Evolutionary conservation across 768 basidiomycete species (phyloP).

Genomic region (Boletus insuetus): DNA sequence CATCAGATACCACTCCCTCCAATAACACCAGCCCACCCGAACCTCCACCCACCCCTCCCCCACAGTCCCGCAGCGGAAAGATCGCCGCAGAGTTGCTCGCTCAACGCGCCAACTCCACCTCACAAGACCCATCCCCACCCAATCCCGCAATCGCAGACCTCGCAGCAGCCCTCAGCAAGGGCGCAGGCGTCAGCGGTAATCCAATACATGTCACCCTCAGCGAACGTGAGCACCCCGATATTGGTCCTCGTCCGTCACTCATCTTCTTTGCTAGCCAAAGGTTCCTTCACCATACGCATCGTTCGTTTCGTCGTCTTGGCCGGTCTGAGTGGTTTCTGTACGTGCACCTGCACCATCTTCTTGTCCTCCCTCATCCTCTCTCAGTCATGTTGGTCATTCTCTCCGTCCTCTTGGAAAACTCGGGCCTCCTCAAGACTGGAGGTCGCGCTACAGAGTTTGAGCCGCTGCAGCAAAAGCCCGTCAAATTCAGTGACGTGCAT

Average conservation of each 20-base stretch:
- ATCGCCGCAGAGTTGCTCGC: conserved; percentile 43
- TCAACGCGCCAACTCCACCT: conserved; percentile 15
- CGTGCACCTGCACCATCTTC: conserved; percentile 26
- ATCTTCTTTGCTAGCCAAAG: conserved; percentile 50
- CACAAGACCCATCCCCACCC: conserved; percentile 13
- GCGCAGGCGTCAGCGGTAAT: conserved; percentile 43
- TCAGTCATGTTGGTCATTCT: conserved; percentile 81
- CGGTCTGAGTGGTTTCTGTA: conserved; percentile 63
- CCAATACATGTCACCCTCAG: conserved; percentile 82
- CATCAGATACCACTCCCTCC: conserved; percentile 18
- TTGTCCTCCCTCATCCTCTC: conserved; percentile 3
- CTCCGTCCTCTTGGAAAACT: conserved; percentile 88
- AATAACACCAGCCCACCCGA: conserved; percentile 2
- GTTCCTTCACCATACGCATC: conserved; percentile 60
- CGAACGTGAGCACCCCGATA: conserved; percentile 56
- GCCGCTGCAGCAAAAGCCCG: conserved; percentile 71
- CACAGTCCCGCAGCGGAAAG: conserved; percentile 38
- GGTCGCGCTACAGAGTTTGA: conserved; percentile 81
- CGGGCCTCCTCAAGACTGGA: conserved; percentile 88
- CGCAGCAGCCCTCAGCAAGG: conserved; percentile 41
- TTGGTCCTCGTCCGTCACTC: background rate
- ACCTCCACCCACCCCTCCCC: conserved; percentile 6
- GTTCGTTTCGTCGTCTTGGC: conserved; percentile 60
- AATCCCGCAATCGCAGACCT: conserved; percentile 41
- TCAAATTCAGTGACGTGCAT: conserved; percentile 94